These are phyloP conservation scores for Colletotrichum simmondsii DNA, from an alignment of 2,329 filamentous ascomycete genomes.

Conservation along the genomic window DNA sequence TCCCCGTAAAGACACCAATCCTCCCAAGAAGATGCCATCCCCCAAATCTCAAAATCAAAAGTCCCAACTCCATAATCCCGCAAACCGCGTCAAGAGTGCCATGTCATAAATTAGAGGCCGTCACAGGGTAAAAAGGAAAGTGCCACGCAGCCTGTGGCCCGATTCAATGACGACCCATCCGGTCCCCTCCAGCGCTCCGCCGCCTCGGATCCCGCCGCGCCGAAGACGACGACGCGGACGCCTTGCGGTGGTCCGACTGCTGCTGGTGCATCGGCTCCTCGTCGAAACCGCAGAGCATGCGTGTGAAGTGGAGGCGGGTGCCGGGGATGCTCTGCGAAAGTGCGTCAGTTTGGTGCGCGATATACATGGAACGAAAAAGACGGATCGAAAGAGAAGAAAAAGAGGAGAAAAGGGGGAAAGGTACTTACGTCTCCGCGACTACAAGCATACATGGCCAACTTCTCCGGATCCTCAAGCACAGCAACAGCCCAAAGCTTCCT, in stretches of 20 bases:
- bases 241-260: conserved; percentile 32
- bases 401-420: background rate
- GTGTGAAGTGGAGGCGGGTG: conserved; percentile 66
- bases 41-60: background rate
- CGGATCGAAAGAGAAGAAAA: background rate
- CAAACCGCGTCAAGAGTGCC: background rate
- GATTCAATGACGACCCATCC: conserved; percentile 23
- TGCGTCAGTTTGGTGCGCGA: background rate
- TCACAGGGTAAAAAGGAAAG: too few relatives aligned
- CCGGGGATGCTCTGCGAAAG: conserved; percentile 63
- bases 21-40: background rate
- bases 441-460: conserved; percentile 69
- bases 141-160: too few relatives aligned
- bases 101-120: too few relatives aligned
- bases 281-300: conserved; percentile 65
- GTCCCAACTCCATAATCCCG: background rate
- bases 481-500: conserved; percentile 61
- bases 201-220: conserved; percentile 19
- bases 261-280: conserved; percentile 36
- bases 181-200: conserved; percentile 35
- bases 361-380: background rate
- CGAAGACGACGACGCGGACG: conserved; percentile 6
- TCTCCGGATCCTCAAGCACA: conserved; percentile 67
- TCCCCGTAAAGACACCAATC: background rate
- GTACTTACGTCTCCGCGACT: conserved; percentile 63